phyloP scores from a whole-genome alignment of 768 basidiomycete genomes.

The Pisolithus tinctorius region DNA sequence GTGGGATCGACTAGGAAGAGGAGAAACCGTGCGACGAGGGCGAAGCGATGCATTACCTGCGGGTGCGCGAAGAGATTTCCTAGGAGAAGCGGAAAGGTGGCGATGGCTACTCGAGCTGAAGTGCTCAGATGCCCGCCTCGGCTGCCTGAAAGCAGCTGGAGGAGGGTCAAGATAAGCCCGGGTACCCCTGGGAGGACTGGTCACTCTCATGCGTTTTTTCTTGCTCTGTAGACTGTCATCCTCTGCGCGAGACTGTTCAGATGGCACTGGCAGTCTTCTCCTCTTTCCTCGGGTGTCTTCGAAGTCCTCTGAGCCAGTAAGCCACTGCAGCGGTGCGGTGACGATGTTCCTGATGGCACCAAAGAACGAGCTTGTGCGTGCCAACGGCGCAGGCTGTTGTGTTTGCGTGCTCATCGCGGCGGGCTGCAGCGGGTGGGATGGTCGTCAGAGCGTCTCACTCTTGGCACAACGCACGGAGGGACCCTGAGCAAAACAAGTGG shows the following conservation, averaged over 20 bases:
- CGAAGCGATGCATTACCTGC: slow-evolving; percentile 26
- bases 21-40: slow-evolving; percentile 39
- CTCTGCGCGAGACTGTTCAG: slow-evolving; percentile 19
- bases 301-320: slow-evolving; percentile 45
- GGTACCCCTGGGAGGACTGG: slow-evolving; percentile 39
- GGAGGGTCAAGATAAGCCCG: slow-evolving; percentile 52
- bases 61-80: slow-evolving; percentile 26
- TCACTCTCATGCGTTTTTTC: slow-evolving; percentile 48
- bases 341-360: slow-evolving; percentile 62
- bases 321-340: slow-evolving; percentile 51
- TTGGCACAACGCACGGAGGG: no score
- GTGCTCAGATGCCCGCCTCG: slow-evolving; percentile 14
- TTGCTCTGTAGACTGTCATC: slow-evolving; percentile 28
- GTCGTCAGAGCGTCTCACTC: not conserved
- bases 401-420: slow-evolving; percentile 26
- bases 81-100: slow-evolving; percentile 20
- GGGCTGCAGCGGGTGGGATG: slow-evolving; percentile 7
- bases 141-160: slow-evolving; percentile 32
- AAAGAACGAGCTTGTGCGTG: slow-evolving; percentile 53
- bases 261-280: slow-evolving; percentile 33
- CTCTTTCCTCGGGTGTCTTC: slow-evolving; percentile 50
- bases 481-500: not conserved
- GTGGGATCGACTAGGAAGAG: slow-evolving; percentile 25
- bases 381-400: slow-evolving; percentile 31
- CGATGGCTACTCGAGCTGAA: slow-evolving; percentile 16